Percentiles rank a stretch among this genome's conserved stretches.
phyloP scores from a whole-genome alignment of 768 basidiomycete genomes.

The Coprinellus micaceus region DNA sequence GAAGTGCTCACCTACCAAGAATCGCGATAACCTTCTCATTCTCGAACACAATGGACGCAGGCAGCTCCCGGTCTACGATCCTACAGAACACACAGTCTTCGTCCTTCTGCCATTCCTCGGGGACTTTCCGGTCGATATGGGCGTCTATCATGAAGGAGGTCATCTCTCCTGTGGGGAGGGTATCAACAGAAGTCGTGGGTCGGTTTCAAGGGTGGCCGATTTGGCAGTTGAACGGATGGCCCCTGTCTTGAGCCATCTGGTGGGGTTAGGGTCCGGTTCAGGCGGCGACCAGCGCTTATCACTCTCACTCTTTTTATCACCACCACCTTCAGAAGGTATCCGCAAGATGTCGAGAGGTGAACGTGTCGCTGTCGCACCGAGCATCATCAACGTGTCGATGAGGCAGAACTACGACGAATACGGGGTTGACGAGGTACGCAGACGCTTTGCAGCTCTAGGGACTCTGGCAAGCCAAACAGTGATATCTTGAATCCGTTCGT shows the following conservation, averaged over 20 bases:
- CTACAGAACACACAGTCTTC: constrained; percentile 61
- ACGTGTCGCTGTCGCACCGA: constrained; percentile 28
- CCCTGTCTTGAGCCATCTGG: too few relatives aligned
- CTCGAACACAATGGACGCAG: constrained; percentile 54
- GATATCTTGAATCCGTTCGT: background rate
- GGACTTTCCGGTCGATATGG: constrained; percentile 45
- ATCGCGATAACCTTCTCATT: constrained; percentile 62
- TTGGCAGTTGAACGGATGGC: background rate
- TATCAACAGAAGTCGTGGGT: background rate
- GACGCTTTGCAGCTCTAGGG: background rate
- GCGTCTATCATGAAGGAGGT: constrained; percentile 72
- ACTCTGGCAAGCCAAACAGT: background rate
- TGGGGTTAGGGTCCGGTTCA: too few relatives aligned
- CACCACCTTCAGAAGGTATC: too few relatives aligned
- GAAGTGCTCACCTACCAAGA: constrained; percentile 45
- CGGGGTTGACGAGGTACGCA: constrained; percentile 57
- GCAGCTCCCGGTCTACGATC: constrained; percentile 49
- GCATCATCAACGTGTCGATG: constrained; percentile 27
- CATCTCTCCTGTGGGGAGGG: constrained; percentile 34
- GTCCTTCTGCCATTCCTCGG: constrained; percentile 48
- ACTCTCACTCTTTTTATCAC: too few relatives aligned
- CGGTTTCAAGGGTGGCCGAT: background rate
- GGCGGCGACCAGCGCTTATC: too few relatives aligned
- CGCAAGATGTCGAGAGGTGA: constrained; percentile 36
- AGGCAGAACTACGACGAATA: constrained; percentile 35